phyloP scores from a whole-genome alignment of 768 basidiomycete genomes.

The Collybia mongolica region DNA sequence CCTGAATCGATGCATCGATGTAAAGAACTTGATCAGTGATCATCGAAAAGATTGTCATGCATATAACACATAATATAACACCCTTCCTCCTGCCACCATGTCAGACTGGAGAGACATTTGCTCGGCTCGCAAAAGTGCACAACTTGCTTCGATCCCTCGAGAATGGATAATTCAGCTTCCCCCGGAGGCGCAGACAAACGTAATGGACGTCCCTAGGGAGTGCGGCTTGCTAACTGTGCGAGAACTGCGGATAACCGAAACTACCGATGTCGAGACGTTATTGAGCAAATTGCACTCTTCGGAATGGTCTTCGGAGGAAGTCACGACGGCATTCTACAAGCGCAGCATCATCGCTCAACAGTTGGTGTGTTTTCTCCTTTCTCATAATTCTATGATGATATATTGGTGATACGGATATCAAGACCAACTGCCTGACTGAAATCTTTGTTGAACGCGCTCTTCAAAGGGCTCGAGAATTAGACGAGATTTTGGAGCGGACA shows the following conservation, averaged over 20 bases:
- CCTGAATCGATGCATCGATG: no score
- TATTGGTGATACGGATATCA: background rate
- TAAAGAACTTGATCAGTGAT: no score
- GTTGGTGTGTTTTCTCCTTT: constrained; percentile 35
- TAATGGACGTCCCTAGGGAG: constrained; percentile 44
- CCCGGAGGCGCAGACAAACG: constrained; percentile 40
- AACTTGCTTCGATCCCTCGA: constrained; percentile 49
- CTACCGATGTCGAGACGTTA: constrained; percentile 37
- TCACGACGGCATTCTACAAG: constrained; percentile 63
- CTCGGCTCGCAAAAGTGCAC: constrained; percentile 39
- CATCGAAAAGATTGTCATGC: no score
- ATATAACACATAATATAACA: no score
- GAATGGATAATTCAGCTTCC: constrained; percentile 50
- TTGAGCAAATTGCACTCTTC: constrained; percentile 43
- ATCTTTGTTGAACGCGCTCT: constrained; percentile 56
- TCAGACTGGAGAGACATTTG: constrained; percentile 24
- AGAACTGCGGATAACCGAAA: constrained; percentile 63
- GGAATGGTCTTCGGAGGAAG: constrained; percentile 55
- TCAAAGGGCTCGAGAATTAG: constrained; percentile 46
- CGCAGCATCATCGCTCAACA: constrained; percentile 69
- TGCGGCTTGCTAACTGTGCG: constrained; percentile 49
- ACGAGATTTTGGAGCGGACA: constrained; percentile 41
- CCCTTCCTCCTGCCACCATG: no score
- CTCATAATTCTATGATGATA: background rate
- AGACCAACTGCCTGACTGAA: constrained; percentile 57